These are phyloP conservation scores for Excoecaria cochinchinensis DNA, from an alignment of 345 rosid genomes.

Conservation along the genomic window DNA sequence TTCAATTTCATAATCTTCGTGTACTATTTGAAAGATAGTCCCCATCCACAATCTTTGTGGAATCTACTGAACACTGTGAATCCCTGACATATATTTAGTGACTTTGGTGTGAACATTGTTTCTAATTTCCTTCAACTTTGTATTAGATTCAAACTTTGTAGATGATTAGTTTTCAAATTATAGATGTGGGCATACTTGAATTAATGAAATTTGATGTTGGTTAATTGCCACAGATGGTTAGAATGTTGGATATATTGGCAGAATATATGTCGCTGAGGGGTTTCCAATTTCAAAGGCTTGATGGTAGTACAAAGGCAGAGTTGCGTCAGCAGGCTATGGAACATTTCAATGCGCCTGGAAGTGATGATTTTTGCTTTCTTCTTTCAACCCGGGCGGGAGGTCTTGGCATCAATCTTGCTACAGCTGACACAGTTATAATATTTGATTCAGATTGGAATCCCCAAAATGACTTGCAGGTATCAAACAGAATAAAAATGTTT, in stretches of 20 bases:
- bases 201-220: slow-evolving; percentile 8
- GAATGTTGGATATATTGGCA: slow-evolving; percentile 96
- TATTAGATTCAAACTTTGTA: not conserved
- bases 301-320: slow-evolving; percentile 99
- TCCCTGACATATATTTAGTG: not conserved
- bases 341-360: slow-evolving; percentile 95
- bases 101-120: not conserved
- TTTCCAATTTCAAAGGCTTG: slow-evolving; percentile 97
- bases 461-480: slow-evolving; percentile 96
- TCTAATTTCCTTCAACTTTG: not conserved
- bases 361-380: slow-evolving; percentile 99
- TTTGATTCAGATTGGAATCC: slow-evolving; percentile 99
- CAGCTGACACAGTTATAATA: slow-evolving; percentile 97
- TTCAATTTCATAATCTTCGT: not conserved
- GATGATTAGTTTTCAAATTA: not conserved
- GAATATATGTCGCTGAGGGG: slow-evolving; percentile 91
- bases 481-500: slow-evolving; percentile 2
- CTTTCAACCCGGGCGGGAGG: slow-evolving; percentile 99
- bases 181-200: not conserved
- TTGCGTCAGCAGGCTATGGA: slow-evolving; percentile 99
- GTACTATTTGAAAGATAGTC: not conserved
- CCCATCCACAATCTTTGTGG: not conserved
- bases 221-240: slow-evolving; percentile 76
- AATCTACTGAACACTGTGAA: not conserved
- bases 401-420: slow-evolving; percentile 96